These are phyloP conservation scores for Phytophthora hibernalis DNA, from an alignment of 352 stramenopile species.

Conservation along the genomic window DNA sequence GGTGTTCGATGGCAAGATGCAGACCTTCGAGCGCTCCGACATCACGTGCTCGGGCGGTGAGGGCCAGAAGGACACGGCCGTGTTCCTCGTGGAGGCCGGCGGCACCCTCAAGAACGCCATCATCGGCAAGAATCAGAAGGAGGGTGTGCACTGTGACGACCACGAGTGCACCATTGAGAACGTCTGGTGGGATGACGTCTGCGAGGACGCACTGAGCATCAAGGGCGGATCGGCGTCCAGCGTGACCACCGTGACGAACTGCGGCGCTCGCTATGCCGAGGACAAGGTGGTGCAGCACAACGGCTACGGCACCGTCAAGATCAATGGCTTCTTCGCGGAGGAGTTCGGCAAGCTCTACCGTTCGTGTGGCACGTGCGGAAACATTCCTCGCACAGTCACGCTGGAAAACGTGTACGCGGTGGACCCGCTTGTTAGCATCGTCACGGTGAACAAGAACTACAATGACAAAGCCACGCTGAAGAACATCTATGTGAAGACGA, in stretches of 20 bases:
- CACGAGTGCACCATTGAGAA: too few relatives aligned
- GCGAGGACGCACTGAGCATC: too few relatives aligned
- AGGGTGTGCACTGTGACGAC: too few relatives aligned
- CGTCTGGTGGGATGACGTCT: too few relatives aligned
- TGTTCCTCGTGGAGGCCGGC: too few relatives aligned
- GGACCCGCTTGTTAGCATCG: slow-evolving; percentile 35
- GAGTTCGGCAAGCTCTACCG: slow-evolving; percentile 30
- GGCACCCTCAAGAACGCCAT: too few relatives aligned
- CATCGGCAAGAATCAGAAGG: too few relatives aligned
- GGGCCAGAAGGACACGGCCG: slow-evolving; percentile 7
- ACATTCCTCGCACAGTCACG: slow-evolving; percentile 36
- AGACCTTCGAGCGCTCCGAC: too few relatives aligned
- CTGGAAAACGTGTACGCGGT: slow-evolving; percentile 41
- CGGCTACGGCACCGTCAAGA: slow-evolving; percentile 23
- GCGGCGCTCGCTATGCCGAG: slow-evolving; percentile 42
- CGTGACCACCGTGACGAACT: slow-evolving; percentile 40
- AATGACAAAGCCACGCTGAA: slow-evolving; percentile 40
- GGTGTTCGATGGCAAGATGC: too few relatives aligned
- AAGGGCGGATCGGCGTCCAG: too few relatives aligned
- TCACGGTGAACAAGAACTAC: slow-evolving; percentile 54
- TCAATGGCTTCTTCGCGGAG: slow-evolving; percentile 26
- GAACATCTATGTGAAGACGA: slow-evolving; percentile 44
- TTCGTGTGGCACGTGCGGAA: slow-evolving; percentile 26
- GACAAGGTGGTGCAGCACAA: slow-evolving; percentile 57
- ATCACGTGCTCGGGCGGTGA: background rate